Conservation (phyloP, 805 yeast genomes). For the Teunomyces tritomae region DNA sequence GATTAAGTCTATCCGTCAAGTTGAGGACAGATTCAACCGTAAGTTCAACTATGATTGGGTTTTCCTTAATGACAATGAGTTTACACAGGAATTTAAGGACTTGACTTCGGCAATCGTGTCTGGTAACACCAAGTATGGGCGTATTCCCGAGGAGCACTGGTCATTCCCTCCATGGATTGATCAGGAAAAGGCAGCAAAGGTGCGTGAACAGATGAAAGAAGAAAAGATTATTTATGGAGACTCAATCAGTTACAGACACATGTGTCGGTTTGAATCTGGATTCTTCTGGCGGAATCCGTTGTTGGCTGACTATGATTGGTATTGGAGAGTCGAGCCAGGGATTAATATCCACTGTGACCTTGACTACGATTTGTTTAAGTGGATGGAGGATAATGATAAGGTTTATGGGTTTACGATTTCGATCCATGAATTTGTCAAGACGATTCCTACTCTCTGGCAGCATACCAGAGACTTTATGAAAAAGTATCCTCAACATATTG, state of each 20-base stretch:
- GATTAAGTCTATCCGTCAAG: conserved; percentile 61
- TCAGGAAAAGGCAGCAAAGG: conserved; percentile 62
- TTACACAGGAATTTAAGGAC: conserved; percentile 75
- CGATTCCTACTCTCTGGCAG: conserved; percentile 84
- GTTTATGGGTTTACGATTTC: conserved; percentile 87
- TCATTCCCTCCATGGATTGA: conserved; percentile 82
- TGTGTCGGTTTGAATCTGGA: conserved; percentile 91
- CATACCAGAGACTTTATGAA: conserved; percentile 65
- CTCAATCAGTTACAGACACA: conserved; percentile 76
- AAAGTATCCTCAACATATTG: conserved; percentile 58
- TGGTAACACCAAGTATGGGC: conserved; percentile 76
- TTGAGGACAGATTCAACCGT: conserved; percentile 86
- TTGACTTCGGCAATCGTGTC: conserved; percentile 72
- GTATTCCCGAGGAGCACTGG: conserved; percentile 83
- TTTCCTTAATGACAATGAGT: conserved; percentile 83
- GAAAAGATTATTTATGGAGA: conserved; percentile 69
- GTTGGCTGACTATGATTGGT: conserved; percentile 73
- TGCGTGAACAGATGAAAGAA: conserved; percentile 57
- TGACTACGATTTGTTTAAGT: conserved; percentile 80
- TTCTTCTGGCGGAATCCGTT: conserved; percentile 78
- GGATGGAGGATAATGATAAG: conserved; percentile 71
- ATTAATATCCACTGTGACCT: conserved; percentile 78
- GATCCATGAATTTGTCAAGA: conserved; percentile 74
- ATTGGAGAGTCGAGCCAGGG: conserved; percentile 95
- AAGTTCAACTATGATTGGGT: conserved; percentile 92